Percentiles rank a stretch among this genome's conserved stretches.
phyloP scores from a whole-genome alignment of 139 green algal genomes.

The Mychonastes homosphaera region DNA sequence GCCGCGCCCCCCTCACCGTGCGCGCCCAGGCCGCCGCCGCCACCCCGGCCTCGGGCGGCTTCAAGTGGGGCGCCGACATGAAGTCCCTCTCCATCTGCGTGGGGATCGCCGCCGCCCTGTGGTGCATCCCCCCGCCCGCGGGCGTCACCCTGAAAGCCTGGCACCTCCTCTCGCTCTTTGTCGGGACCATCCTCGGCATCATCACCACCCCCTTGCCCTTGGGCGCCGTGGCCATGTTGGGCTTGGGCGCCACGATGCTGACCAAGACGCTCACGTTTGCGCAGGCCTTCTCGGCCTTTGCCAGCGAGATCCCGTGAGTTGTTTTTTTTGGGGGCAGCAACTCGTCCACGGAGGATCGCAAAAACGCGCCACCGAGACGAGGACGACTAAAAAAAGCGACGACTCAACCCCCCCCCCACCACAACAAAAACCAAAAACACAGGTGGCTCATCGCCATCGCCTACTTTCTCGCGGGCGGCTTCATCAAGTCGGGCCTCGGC shows the following conservation, averaged over 20 bases:
- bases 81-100: slow-evolving; percentile 74
- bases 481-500: slow-evolving; percentile 97
- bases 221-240: slow-evolving; percentile 93
- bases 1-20: too few species aligned
- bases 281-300: slow-evolving; percentile 91
- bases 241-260: slow-evolving; percentile 83
- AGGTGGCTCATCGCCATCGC: slow-evolving; percentile 94
- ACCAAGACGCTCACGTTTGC: slow-evolving; percentile 94
- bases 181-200: slow-evolving; percentile 74
- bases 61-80: slow-evolving; percentile 83
- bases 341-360: too few species aligned
- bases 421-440: not conserved
- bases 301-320: slow-evolving; percentile 85
- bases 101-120: slow-evolving; percentile 56
- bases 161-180: slow-evolving; percentile 83
- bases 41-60: slow-evolving; percentile 14
- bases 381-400: too few species aligned
- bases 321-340: not conserved
- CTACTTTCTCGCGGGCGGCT: slow-evolving; percentile 95
- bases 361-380: too few species aligned
- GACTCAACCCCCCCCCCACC: not conserved
- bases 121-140: slow-evolving; percentile 67
- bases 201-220: slow-evolving; percentile 93
- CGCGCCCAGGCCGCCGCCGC: slow-evolving; percentile 20
- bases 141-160: slow-evolving; percentile 66